Base-by-base conservation (phyloP, 768 basidiomycete genomes). In the Pholiota molesta region DNA sequence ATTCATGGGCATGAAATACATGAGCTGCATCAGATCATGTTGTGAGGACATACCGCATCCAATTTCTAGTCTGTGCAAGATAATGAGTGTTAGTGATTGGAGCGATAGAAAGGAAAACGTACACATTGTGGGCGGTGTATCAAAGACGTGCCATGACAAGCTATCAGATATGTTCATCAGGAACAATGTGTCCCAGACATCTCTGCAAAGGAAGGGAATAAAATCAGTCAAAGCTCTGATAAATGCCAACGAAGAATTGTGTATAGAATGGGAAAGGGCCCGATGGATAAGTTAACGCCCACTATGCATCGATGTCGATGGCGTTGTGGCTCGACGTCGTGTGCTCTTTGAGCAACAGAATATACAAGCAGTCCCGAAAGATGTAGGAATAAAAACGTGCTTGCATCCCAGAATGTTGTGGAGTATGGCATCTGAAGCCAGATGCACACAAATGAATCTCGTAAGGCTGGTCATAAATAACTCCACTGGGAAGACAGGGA, bases 121-220 rank as follows among this genome's bases (percentile, higher is more conserved):
- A 89, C 87, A 89, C 88, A 81, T 81, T 83, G 75, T 75, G 3
- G 90, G 89, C 7, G 85, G 82, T 19, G 73, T 79, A 26, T 83
- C 78, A 64, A 90, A 89, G 53, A 82, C 78, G 73, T 91, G 88
- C 80, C 83, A 89, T 0, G 88, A 89, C 29, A 85, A 67, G 66
- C 86, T 86, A 42, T 83, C 80, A 61, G 81, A 84, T 11, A 85
- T 75, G 55, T 84, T 82, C 54, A 81, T 78, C 59, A 79, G 78
- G 65, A 83, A 84, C 56, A 79, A 72, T 17, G 82, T 84, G 70
- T 90, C 88, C 87, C 89, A 89, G 19, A 87, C 82, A 66, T 91
- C 90, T 63, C 90, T 91, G 68, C 57, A 66, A 60, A 42, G 52
- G 51, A 35, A 55, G 35, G 28, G 13, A 21, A 52, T 39, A 21